A percentile compares a stretch with the other conserved stretches of the same genome.
phyloP scores from a whole-genome alignment of 768 basidiomycete species.

The Termitomyces bulborhizus region DNA sequence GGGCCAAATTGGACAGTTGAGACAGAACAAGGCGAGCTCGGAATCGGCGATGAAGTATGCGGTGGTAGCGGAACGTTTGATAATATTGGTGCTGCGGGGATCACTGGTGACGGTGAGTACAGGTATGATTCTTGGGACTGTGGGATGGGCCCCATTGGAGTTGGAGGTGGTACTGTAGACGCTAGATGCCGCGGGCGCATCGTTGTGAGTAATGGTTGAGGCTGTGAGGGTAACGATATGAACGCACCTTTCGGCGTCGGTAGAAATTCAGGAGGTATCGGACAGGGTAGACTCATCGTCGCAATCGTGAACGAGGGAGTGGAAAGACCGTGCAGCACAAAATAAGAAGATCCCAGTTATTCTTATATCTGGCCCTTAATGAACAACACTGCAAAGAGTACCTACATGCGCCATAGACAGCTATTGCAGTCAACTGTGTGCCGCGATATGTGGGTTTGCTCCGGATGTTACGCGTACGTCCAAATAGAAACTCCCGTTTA shows the following conservation, averaged over 20 bases:
- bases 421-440: slow-evolving; percentile 8
- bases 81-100: not conserved
- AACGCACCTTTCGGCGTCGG: not conserved
- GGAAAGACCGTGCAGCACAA: not conserved
- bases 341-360: not conserved
- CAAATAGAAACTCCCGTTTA: not conserved
- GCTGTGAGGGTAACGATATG: not conserved
- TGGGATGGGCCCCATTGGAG: not conserved
- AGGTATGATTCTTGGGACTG: not conserved
- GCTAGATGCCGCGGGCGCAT: not conserved
- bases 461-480: slow-evolving; percentile 3
- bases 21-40: not conserved
- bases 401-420: slow-evolving; percentile 4
- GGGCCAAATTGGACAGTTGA: not conserved
- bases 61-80: not conserved
- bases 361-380: slow-evolving; percentile 1
- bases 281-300: not conserved
- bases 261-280: not conserved
- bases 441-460: slow-evolving; percentile 4
- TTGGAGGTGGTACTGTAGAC: not conserved
- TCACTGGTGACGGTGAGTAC: not conserved
- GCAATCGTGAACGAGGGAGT: not conserved
- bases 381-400: not conserved
- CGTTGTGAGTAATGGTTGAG: not conserved
- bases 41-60: slow-evolving; percentile 1